These are phyloP conservation scores for Apiotrichum mycotoxinovorans DNA, from an alignment of 1,284 basidiomycete species.

Conservation along the genomic window DNA sequence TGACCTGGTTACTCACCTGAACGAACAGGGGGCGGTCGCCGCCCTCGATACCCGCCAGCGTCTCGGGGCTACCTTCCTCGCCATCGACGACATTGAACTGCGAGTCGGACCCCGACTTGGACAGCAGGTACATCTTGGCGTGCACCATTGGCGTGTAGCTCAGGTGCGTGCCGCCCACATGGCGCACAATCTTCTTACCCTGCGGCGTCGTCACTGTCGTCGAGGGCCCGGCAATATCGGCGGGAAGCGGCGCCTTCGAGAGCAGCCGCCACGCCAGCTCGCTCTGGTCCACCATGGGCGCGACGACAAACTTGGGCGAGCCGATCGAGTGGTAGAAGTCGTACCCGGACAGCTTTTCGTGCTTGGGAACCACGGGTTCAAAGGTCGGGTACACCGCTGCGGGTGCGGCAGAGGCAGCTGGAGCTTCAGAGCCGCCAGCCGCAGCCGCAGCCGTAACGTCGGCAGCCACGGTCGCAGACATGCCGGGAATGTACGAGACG, in stretches of 20 bases:
- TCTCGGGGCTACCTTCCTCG: conserved; percentile 46
- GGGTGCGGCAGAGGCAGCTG: neutral
- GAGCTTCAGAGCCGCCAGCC: neutral
- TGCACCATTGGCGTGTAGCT: conserved; percentile 98
- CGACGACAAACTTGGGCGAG: conserved; percentile 82
- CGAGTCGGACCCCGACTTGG: conserved; percentile 51
- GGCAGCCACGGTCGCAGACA: neutral
- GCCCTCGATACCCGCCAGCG: conserved; percentile 42
- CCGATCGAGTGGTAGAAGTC: conserved; percentile 79
- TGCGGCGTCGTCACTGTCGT: conserved; percentile 17
- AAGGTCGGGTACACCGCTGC: neutral
- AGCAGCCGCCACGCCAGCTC: conserved; percentile 90
- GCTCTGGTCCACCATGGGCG: conserved; percentile 97
- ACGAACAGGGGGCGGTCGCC: conserved; percentile 80
- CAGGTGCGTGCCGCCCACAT: conserved; percentile 57
- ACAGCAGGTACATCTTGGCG: conserved; percentile 73
- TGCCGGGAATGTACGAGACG: neutral
- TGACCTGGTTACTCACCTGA: conserved; percentile 59
- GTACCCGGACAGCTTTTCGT: conserved; percentile 66
- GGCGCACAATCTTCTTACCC: conserved; percentile 17
- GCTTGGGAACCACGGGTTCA: conserved; percentile 7
- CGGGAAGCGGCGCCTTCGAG: conserved; percentile 72
- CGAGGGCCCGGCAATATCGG: conserved; percentile 26
- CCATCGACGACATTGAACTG: conserved; percentile 65
- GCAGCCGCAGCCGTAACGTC: neutral